Conservation (phyloP, 1,139 yeast species). For the Yamadazyma friedrichii region DNA sequence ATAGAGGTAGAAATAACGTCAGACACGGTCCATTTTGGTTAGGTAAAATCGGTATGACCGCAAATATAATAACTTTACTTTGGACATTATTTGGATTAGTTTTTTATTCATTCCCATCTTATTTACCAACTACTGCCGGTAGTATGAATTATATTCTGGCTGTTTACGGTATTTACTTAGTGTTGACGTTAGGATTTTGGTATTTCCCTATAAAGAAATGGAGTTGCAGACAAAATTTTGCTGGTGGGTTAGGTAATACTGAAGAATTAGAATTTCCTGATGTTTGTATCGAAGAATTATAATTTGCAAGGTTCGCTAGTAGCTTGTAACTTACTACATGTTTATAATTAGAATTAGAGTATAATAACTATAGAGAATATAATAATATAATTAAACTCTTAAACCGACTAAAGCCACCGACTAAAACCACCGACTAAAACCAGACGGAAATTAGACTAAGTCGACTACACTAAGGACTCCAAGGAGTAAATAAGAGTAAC, state of each 20-base stretch:
- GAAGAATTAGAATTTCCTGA: constrained; percentile 49
- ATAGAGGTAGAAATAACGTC: constrained; percentile 58
- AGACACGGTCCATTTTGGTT: constrained; percentile 64
- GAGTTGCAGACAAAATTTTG: constrained; percentile 41
- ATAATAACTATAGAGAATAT: neutral
- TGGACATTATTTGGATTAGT: constrained; percentile 65
- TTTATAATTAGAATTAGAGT: neutral
- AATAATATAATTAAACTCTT: too few relatives aligned
- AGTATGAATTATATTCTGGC: constrained; percentile 72
- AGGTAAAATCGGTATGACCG: constrained; percentile 57
- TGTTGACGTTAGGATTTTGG: constrained; percentile 61
- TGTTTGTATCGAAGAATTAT: constrained; percentile 33
- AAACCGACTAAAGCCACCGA: too few relatives aligned
- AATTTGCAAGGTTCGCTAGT: constrained; percentile 4
- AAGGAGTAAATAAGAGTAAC: too few relatives aligned
- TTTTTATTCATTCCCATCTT: constrained; percentile 66
- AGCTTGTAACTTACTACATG: neutral
- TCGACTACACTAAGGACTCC: too few relatives aligned
- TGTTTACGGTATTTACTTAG: constrained; percentile 47
- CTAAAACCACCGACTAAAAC: too few relatives aligned
- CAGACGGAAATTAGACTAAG: too few relatives aligned
- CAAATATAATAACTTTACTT: constrained; percentile 52
- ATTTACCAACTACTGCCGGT: constrained; percentile 59
- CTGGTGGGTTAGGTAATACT: constrained; percentile 42
- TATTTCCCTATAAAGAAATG: constrained; percentile 43